Conservation (phyloP, 1,139 yeast genomes). For the Hansenula lynferdii region DNA sequence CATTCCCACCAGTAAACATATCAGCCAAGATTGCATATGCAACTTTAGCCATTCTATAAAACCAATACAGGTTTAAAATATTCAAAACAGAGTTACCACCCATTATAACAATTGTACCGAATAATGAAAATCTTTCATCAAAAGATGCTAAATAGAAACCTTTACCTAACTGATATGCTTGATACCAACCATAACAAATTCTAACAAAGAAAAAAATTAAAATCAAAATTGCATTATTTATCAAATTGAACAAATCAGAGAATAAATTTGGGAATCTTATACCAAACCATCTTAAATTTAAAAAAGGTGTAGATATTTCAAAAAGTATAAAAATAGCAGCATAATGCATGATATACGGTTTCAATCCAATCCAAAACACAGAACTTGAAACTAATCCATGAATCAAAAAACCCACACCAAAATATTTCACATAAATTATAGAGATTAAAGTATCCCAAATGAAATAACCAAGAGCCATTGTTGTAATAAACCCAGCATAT, state of each 20-base stretch:
- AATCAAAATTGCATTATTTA: constrained; percentile 71
- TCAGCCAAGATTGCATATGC: constrained; percentile 37
- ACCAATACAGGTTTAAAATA: constrained; percentile 70
- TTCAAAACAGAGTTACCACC: constrained; percentile 62
- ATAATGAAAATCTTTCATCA: constrained; percentile 38
- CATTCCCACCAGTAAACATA: constrained; percentile 17
- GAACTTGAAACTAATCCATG: constrained; percentile 83
- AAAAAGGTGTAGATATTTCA: constrained; percentile 90
- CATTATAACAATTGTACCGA: constrained; percentile 47
- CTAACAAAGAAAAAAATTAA: constrained; percentile 70
- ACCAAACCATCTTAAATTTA: constrained; percentile 89
- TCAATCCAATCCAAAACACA: constrained; percentile 60
- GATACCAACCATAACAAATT: constrained; percentile 86
- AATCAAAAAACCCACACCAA: constrained; percentile 76
- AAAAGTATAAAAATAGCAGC: constrained; percentile 81
- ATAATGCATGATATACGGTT: constrained; percentile 80
- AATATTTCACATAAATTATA: constrained; percentile 48
- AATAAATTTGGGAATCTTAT: constrained; percentile 62
- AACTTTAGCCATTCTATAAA: constrained; percentile 74
- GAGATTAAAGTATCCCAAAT: constrained; percentile 87
- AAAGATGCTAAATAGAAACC: constrained; percentile 43
- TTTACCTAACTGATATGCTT: constrained; percentile 46
- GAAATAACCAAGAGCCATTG: constrained; percentile 81
- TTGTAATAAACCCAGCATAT: constrained; percentile 64
- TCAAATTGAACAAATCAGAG: constrained; percentile 43